phyloP scores from a whole-genome alignment of 495 filamentous ascomycete species.

The Poronia punctata region DNA sequence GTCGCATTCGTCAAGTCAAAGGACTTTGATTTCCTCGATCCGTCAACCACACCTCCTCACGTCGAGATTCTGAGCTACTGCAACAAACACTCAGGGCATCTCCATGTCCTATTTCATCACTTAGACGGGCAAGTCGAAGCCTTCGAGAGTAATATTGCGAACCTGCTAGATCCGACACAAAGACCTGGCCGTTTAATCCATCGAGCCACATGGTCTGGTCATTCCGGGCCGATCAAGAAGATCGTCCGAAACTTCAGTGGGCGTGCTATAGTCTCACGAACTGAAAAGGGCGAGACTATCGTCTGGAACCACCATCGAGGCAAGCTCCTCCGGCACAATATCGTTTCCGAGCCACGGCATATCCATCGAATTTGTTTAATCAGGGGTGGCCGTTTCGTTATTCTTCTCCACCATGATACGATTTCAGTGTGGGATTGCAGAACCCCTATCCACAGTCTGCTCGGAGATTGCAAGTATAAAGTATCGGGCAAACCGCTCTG shows the following conservation, averaged over 20 bases:
- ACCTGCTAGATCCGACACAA: constrained; percentile 72
- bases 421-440: constrained; percentile 80
- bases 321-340: constrained; percentile 58
- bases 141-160: constrained; percentile 70
- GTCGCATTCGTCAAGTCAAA: constrained; percentile 67
- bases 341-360: constrained; percentile 61
- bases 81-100: constrained; percentile 48
- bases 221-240: constrained; percentile 72
- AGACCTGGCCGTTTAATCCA: constrained; percentile 50
- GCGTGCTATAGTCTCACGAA: constrained; percentile 71
- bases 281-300: constrained; percentile 68
- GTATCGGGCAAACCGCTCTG: constrained; percentile 71
- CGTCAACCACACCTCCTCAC: constrained; percentile 29
- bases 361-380: constrained; percentile 79
- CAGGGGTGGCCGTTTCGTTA: constrained; percentile 65
- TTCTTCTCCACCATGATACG: constrained; percentile 70
- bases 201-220: constrained; percentile 71
- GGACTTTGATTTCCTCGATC: constrained; percentile 56
- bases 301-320: constrained; percentile 70
- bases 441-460: constrained; percentile 42
- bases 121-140: constrained; percentile 83
- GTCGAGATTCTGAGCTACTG: constrained; percentile 71
- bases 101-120: constrained; percentile 75
- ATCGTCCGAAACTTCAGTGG: constrained; percentile 79
- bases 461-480: constrained; percentile 54